Conservation (phyloP, 495 filamentous ascomycete species). For the Tuber calosporum region DNA sequence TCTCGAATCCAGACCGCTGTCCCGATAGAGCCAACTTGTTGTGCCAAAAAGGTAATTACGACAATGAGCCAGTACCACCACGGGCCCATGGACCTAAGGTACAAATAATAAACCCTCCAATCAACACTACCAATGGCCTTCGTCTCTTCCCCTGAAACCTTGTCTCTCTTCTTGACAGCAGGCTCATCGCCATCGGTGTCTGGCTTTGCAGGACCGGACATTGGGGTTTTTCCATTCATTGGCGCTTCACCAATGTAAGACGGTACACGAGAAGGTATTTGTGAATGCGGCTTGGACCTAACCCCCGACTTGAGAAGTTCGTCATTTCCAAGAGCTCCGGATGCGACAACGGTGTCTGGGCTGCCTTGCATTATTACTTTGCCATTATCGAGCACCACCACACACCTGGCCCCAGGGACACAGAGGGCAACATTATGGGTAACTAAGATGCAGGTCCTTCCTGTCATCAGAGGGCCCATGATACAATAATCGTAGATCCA, state of each 20-base stretch:
- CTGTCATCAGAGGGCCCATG: slow-evolving; percentile 78
- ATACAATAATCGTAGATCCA: slow-evolving; percentile 96
- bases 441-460: slow-evolving; percentile 90
- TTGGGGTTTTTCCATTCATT: slow-evolving; percentile 44
- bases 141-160: slow-evolving; percentile 55
- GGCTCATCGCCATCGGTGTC: slow-evolving; percentile 8
- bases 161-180: slow-evolving; percentile 48
- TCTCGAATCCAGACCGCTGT: slow-evolving; percentile 90
- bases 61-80: slow-evolving; percentile 91
- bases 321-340: slow-evolving; percentile 81
- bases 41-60: slow-evolving; percentile 61
- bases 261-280: slow-evolving; percentile 63
- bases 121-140: slow-evolving; percentile 82
- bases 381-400: slow-evolving; percentile 83
- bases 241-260: slow-evolving; percentile 56
- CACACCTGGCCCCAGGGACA: slow-evolving; percentile 66
- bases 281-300: slow-evolving; percentile 49
- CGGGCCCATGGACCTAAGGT: slow-evolving; percentile 77
- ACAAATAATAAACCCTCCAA: slow-evolving; percentile 73
- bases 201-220: slow-evolving; percentile 28
- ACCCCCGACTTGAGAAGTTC: slow-evolving; percentile 34
- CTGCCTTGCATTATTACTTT: slow-evolving; percentile 68
- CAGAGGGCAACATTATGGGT: slow-evolving; percentile 88
- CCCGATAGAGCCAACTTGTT: slow-evolving; percentile 75
- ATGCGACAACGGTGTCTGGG: slow-evolving; percentile 66